phyloP scores from a whole-genome alignment of 352 stramenopile genomes.

The Pythium plurisporium region DNA sequence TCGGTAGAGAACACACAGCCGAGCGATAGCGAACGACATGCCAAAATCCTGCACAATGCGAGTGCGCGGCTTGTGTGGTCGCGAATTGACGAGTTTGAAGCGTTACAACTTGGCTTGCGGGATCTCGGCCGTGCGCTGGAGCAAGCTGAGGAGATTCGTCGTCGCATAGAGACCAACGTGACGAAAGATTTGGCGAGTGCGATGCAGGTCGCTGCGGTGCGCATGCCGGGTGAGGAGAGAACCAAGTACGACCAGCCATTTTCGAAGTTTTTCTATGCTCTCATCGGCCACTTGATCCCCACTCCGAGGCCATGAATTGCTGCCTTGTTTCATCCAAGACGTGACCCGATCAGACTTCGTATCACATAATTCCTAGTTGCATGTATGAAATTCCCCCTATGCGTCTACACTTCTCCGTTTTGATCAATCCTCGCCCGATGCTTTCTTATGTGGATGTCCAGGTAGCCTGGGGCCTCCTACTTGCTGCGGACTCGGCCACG shows the following conservation, averaged over 20 bases:
- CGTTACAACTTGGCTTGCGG: background rate
- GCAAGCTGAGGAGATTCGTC: background rate
- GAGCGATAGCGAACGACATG: too few relatives aligned
- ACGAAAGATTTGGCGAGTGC: background rate
- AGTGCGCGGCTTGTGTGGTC: background rate
- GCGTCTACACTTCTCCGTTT: too few relatives aligned
- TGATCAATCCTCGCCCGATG: too few relatives aligned
- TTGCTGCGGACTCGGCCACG: constrained; percentile 40
- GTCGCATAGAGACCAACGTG: background rate
- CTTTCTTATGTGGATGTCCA: constrained; percentile 36
- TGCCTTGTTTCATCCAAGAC: background rate
- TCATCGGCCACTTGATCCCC: background rate
- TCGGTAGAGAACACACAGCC: too few relatives aligned
- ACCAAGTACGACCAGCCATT: background rate
- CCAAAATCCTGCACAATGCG: too few relatives aligned
- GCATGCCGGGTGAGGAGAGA: background rate
- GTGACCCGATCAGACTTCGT: too few relatives aligned
- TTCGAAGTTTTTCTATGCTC: background rate
- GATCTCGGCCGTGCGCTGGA: background rate
- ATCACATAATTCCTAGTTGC: too few relatives aligned
- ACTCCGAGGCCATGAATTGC: too few relatives aligned
- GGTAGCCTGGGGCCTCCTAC: constrained; percentile 33
- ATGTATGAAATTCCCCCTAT: too few relatives aligned
- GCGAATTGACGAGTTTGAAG: background rate
- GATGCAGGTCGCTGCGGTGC: background rate